Conservation (phyloP, 208 protist species). For the Angomonas deanei region DNA sequence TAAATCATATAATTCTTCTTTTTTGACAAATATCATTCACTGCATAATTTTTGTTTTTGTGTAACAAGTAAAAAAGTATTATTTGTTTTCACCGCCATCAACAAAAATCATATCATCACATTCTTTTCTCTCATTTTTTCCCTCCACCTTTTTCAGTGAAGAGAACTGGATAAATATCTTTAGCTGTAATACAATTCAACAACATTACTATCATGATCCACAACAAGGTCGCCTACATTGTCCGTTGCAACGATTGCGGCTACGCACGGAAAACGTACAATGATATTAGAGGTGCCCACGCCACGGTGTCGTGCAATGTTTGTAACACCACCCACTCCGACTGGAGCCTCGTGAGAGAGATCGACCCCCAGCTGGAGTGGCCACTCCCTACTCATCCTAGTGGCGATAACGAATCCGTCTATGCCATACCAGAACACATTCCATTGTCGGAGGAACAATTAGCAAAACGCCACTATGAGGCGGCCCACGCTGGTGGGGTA, state of each 20-base stretch:
- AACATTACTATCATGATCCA: constrained; percentile 3
- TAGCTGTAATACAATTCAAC: not conserved
- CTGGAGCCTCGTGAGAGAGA: constrained; percentile 31
- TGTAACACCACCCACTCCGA: constrained; percentile 40
- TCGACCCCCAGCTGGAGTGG: not conserved
- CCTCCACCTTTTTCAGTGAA: constrained; percentile 3
- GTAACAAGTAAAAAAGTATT: too few species aligned
- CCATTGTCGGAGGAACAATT: not conserved
- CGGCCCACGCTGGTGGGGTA: not conserved
- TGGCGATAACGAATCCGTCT: too few species aligned
- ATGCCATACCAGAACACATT: not conserved
- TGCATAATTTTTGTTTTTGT: too few species aligned
- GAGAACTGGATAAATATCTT: not conserved
- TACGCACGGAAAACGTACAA: constrained; percentile 44
- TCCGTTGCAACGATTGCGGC: constrained; percentile 38
- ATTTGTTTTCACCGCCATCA: too few species aligned
- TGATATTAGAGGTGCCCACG: constrained; percentile 25
- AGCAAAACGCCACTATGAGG: not conserved
- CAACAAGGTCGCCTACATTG: constrained; percentile 16
- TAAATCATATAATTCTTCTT: not conserved
- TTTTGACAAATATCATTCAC: too few species aligned
- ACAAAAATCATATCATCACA: too few species aligned
- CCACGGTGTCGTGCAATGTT: constrained; percentile 41
- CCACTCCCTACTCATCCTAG: not conserved
- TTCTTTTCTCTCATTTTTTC: constrained; percentile 6